phyloP scores from a whole-genome alignment of 2,329 filamentous ascomycete species.

The Phyllosticta citribraziliensis region DNA sequence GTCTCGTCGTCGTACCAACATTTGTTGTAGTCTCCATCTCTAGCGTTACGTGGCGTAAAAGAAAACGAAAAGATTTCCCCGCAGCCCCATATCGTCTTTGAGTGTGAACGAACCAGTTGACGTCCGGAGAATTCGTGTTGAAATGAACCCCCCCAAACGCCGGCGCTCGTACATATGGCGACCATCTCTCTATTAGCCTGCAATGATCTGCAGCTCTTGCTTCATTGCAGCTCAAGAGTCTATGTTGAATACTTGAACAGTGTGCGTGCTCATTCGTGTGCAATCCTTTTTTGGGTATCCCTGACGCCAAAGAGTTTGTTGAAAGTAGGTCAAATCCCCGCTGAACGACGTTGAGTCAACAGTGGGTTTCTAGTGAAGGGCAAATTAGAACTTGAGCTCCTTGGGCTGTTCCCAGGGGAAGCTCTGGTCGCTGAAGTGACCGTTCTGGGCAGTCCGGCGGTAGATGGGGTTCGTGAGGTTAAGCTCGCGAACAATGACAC shows the following conservation, averaged over 20 bases:
- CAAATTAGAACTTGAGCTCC: slow-evolving; percentile 69
- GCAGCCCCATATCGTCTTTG: background rate
- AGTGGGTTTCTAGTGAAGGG: background rate
- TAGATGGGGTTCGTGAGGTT: slow-evolving; percentile 95
- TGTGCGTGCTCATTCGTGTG: background rate
- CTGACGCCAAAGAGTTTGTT: slow-evolving; percentile 11
- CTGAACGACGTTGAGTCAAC: slow-evolving; percentile 11
- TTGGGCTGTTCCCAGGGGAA: slow-evolving; percentile 99
- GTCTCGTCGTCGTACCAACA: background rate
- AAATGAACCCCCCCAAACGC: slow-evolving; percentile 10
- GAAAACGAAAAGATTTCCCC: background rate
- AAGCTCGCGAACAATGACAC: slow-evolving; percentile 97
- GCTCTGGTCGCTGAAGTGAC: slow-evolving; percentile 97
- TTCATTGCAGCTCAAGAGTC: slow-evolving; percentile 8
- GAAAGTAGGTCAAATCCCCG: slow-evolving; percentile 6
- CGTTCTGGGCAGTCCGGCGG: slow-evolving; percentile 97
- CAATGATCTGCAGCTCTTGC: slow-evolving; percentile 10
- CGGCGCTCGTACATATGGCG: slow-evolving; percentile 1
- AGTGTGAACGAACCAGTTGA: background rate
- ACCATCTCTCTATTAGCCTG: background rate
- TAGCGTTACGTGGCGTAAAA: background rate
- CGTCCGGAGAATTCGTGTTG: slow-evolving; percentile 10
- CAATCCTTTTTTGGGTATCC: slow-evolving; percentile 14
- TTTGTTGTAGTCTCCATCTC: background rate
- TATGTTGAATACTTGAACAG: slow-evolving; percentile 13